Conservation (phyloP, 495 filamentous ascomycete species). For the Penicillium salamii region DNA sequence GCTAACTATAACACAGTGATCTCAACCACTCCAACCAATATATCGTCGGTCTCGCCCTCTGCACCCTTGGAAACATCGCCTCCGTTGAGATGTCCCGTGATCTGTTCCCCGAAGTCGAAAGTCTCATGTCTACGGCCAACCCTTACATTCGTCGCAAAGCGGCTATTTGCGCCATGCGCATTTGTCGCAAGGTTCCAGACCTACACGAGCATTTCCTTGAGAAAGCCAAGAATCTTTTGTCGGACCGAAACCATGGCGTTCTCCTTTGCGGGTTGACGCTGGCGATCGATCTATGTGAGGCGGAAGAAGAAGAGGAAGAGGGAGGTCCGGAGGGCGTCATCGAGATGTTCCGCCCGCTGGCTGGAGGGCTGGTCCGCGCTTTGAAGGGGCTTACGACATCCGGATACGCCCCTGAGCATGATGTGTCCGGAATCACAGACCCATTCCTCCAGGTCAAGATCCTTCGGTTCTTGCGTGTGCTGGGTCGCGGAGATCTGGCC, state of each 20-base stretch:
- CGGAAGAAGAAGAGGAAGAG: conserved; percentile 83
- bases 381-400: conserved; percentile 89
- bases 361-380: conserved; percentile 75
- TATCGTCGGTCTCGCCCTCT: conserved; percentile 92
- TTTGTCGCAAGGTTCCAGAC: conserved; percentile 96
- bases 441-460: conserved; percentile 99
- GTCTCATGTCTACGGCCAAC: conserved; percentile 83
- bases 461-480: conserved; percentile 74
- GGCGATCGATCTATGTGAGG: conserved; percentile 89
- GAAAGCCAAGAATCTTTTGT: conserved; percentile 83
- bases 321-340: conserved; percentile 81
- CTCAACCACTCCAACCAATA: conserved; percentile 97
- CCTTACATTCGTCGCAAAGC: conserved; percentile 97
- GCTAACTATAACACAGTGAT: conserved; percentile 58
- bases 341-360: conserved; percentile 83
- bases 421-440: conserved; percentile 96
- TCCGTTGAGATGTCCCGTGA: conserved; percentile 99
- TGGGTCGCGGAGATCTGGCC: conserved; percentile 81
- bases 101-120: conserved; percentile 92
- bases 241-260: conserved; percentile 92
- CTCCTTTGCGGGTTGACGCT: conserved; percentile 88
- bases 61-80: conserved; percentile 94
- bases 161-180: conserved; percentile 98
- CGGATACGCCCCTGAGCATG: conserved; percentile 96
- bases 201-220: conserved; percentile 96